Evolutionary conservation across 768 basidiomycete species (phyloP).

Genomic region (Macrolepiota fuliginosa): DNA sequence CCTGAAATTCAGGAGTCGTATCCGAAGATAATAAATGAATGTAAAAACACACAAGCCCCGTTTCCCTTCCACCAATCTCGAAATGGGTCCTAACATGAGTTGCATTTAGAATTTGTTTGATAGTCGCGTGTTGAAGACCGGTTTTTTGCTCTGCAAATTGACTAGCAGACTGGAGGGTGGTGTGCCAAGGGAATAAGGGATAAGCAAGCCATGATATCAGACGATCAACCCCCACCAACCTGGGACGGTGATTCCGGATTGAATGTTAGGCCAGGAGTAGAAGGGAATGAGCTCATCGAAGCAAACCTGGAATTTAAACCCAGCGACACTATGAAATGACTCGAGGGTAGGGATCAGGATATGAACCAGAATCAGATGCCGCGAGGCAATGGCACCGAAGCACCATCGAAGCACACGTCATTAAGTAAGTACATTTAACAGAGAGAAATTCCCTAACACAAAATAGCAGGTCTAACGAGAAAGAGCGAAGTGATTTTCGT

Average conservation of each 20-base stretch:
- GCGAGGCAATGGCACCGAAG: not conserved
- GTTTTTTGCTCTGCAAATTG: not conserved
- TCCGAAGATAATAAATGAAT: not conserved
- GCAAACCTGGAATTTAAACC: not conserved
- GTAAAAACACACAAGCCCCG: constrained; percentile 4
- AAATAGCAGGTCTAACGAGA: constrained; percentile 29
- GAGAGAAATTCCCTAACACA: constrained; percentile 11
- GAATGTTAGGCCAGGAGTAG: not conserved
- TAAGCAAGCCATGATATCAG: no score
- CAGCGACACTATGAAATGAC: not conserved
- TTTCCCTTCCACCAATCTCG: constrained; percentile 10
- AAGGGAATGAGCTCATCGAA: not conserved
- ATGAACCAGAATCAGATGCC: not conserved
- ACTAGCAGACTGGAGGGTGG: not conserved
- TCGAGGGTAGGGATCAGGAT: not conserved
- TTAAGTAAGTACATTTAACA: constrained; percentile 3
- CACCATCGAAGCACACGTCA: not conserved
- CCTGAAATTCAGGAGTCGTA: not conserved
- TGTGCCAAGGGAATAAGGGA: not conserved
- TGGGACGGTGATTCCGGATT: not conserved
- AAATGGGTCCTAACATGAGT: constrained; percentile 2
- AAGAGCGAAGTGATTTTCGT: constrained; percentile 76
- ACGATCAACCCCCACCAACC: not conserved
- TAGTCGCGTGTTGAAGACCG: constrained; percentile 9
- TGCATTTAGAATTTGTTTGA: constrained; percentile 11